These are phyloP conservation scores for Exophiala aquamarina DNA, from an alignment of 2,329 filamentous ascomycete genomes.

Conservation along the genomic window DNA sequence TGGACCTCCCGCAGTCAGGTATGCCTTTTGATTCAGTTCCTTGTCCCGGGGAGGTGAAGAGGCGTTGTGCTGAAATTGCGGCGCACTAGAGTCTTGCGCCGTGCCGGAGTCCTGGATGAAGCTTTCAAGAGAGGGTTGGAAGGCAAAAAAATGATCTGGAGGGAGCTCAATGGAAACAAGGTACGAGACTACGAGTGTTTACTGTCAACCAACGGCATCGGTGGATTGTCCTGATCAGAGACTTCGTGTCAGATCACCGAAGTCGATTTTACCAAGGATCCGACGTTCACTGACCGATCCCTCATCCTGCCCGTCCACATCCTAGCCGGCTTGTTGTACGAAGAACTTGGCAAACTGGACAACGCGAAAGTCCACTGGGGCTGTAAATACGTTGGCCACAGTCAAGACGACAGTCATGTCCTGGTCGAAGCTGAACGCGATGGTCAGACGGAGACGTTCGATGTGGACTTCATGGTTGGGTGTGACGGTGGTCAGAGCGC, in stretches of 20 bases:
- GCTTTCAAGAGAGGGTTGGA: constrained; percentile 42
- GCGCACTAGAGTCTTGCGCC: neutral
- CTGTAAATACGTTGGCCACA: constrained; percentile 1
- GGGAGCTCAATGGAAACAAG: constrained; percentile 36
- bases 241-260: neutral
- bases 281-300: neutral
- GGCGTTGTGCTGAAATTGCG: neutral
- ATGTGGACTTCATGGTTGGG: constrained; percentile 40
- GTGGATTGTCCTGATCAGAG: neutral
- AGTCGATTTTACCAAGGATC: neutral
- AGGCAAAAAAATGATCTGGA: constrained; percentile 44
- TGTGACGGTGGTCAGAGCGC: constrained; percentile 43
- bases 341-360: neutral
- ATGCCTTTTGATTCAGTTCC: neutral
- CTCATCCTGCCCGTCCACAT: constrained; percentile 40
- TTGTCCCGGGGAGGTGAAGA: neutral
- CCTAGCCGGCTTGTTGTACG: constrained; percentile 41
- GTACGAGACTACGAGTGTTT: too few relatives aligned
- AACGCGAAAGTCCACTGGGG: constrained; percentile 5
- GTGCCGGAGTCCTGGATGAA: constrained; percentile 1
- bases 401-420: constrained; percentile 5
- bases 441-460: constrained; percentile 19
- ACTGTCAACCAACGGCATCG: neutral
- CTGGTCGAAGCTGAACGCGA: constrained; percentile 1
- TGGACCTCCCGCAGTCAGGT: constrained; percentile 34